Evolutionary conservation across 306 rosid genomes (phyloP).

Genomic region (Hippophae rhamnoides): DNA sequence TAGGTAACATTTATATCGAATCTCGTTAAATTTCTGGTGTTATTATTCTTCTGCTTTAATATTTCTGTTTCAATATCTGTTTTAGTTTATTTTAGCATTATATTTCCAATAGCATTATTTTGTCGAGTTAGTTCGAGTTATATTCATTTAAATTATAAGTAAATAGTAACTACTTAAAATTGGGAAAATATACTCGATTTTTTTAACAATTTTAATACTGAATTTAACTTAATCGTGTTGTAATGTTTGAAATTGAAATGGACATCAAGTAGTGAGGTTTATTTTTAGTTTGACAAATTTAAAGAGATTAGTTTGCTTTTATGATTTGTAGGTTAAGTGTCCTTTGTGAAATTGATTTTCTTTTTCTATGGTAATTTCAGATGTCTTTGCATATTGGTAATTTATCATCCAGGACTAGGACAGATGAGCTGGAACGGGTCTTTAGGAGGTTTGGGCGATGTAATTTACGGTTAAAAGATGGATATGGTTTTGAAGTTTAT

Average conservation of each 20-base stretch:
- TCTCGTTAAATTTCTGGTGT: too few relatives aligned
- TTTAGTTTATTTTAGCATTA: too few relatives aligned
- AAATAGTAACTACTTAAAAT: too few relatives aligned
- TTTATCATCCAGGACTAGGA: slow-evolving; percentile 28
- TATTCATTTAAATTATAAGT: too few relatives aligned
- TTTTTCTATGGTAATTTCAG: slow-evolving; percentile 12
- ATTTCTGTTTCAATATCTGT: too few relatives aligned
- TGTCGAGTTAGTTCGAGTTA: too few relatives aligned
- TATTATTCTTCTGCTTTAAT: too few relatives aligned
- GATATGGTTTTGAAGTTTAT: slow-evolving; percentile 54
- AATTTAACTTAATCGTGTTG: not conserved
- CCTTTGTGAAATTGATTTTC: not conserved
- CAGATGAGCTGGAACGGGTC: slow-evolving; percentile 41
- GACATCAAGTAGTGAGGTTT: not conserved
- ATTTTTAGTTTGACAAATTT: not conserved
- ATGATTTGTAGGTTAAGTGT: not conserved
- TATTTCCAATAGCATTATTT: too few relatives aligned
- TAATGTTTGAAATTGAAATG: not conserved
- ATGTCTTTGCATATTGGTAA: slow-evolving; percentile 62
- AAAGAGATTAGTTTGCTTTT: too few relatives aligned
- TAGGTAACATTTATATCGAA: too few relatives aligned
- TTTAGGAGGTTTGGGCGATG: slow-evolving; percentile 50
- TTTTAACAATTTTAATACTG: not conserved
- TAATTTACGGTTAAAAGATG: slow-evolving; percentile 39
- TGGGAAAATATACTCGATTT: too few relatives aligned